Evolutionary conservation across 1,284 basidiomycete genomes (phyloP), one percentile per base, ranked within the genome.

Genomic region (Ceratobasidium sp.): DNA sequence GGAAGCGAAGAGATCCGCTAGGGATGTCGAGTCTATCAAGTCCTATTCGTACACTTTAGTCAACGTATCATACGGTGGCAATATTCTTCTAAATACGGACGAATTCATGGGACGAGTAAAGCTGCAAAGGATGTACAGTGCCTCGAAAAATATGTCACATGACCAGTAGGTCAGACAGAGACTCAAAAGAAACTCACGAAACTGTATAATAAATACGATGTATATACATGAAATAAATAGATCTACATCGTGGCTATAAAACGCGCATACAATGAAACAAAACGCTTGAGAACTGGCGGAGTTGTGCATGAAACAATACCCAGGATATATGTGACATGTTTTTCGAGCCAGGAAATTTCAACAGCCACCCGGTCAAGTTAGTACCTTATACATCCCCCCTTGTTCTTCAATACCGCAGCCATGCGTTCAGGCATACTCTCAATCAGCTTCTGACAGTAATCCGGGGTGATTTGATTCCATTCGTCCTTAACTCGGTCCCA

Each of bases 351-450:
- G 26, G 26, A 13, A 28, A 12, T 12, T 58, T 3, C 1, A 26
- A 58, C 1, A 7, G n/a, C 20, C 6, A 56, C n/a, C 18, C 10
- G 10, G 26, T 33, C 55, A 58, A 26, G 10, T 33, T 26, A 58
- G 55, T 13, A 33, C 26, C 13, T 2, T 26, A 58, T 58, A 28
- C 26, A 12, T 3, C 12, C 55, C 13, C 55, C 55, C 55, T 4
- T 58, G 0, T 10, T 55, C 44, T 49, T 66, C 51, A 72, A n/a
- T 1, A 77, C 76, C 18, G 18, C 20, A 12, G 42, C 28, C 58
- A 78, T 58, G 13, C 77, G 33, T 26, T 61, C 28, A 1, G 79
- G 79, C 79, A 79, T 79, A 42, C 69, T 72, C 12, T 78, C 53
- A 6, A 78, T 20, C 2, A 79, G 40, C 20, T 44, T 66, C 46